Conservation (phyloP, 495 filamentous ascomycete species). For the Podospora anserina region DNA sequence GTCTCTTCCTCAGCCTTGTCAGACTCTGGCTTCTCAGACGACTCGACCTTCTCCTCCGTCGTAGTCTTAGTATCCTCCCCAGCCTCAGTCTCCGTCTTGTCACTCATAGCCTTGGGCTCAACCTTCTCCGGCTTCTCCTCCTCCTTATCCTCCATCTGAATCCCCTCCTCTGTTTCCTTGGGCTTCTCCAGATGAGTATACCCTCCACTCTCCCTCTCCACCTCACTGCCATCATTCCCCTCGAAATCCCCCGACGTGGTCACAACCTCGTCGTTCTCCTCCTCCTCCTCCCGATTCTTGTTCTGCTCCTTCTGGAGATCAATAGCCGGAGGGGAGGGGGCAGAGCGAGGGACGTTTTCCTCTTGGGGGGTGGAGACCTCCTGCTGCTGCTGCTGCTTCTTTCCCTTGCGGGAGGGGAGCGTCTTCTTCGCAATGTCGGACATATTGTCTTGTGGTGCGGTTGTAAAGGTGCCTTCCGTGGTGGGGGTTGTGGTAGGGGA, state of each 20-base stretch:
- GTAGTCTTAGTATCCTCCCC: conserved; percentile 10
- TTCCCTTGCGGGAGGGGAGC: conserved; percentile 9
- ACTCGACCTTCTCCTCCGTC: conserved; percentile 17
- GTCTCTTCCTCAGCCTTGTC: neutral
- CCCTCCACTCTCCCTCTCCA: conserved; percentile 12
- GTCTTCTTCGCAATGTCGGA: conserved; percentile 32
- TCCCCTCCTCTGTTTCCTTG: conserved; percentile 17
- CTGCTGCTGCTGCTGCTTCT: neutral
- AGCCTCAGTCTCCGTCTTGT: conserved; percentile 7
- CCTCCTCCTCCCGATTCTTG: neutral
- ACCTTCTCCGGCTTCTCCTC: conserved; percentile 30
- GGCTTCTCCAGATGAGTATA: conserved; percentile 24
- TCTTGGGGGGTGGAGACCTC: conserved; percentile 16
- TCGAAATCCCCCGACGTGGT: neutral
- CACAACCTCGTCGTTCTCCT: neutral
- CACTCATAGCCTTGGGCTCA: conserved; percentile 26
- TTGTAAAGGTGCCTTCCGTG: neutral
- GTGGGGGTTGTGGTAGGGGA: conserved; percentile 12
- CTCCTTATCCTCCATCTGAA: conserved; percentile 21
- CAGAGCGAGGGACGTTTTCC: conserved; percentile 14
- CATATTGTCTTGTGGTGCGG: conserved; percentile 20
- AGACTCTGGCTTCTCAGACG: neutral
- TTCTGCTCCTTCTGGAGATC: conserved; percentile 3
- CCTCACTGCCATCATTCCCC: neutral
- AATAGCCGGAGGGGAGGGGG: conserved; percentile 16